Base-by-base conservation (phyloP, 768 basidiomycete species). In the Xerocomellus intermedius region DNA sequence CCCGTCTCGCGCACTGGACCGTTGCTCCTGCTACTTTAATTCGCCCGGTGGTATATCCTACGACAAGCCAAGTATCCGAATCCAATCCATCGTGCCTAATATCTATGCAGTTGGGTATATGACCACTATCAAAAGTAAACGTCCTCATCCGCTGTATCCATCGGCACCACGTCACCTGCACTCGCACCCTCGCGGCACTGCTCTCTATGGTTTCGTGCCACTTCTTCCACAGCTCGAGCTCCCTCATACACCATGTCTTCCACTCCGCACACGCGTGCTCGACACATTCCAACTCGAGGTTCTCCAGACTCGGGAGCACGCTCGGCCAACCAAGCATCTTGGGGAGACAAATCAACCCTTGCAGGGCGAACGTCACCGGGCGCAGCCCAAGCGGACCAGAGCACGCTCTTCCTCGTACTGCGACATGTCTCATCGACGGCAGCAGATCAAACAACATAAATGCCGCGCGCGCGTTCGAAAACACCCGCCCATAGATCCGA, bases 401-500 rank as follows among this genome's bases (percentile, higher is more conserved):
- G 8, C 54, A 57, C 4, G 49, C 58, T 4, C 44, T 43, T 16
- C 64, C 64, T 10, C 54, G 64, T 14, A 67, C 41, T 5, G 41
- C 43, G 2, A 64, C 16, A 8, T 21, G 50, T 13, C 37, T 47
- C 43, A 57, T 0, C 26, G 56, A 56, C 5, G 64, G 64, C 32
- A 65, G 24, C 47, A 66, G 21, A 16, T 48, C 43, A 19, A 63
- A 64, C 28, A 66, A 22, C 8, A 52, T 24, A 9, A 58, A 64
- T 33, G 62, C 64, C 17, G 61, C 38, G 19, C 9, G 38, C n/a
- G 61, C 19, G 19, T 52, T 52, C 19, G 26, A 12, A 49, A 66
- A 64, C 5, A 36, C 58, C 7, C 17, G 39, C 13, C 62, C 64
- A 5, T 30, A 41, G 21, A 64, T 7, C 13, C 55, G 55, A 14